phyloP scores from a whole-genome alignment of 163 green algal species.

The Prototheca wickerhamii region DNA sequence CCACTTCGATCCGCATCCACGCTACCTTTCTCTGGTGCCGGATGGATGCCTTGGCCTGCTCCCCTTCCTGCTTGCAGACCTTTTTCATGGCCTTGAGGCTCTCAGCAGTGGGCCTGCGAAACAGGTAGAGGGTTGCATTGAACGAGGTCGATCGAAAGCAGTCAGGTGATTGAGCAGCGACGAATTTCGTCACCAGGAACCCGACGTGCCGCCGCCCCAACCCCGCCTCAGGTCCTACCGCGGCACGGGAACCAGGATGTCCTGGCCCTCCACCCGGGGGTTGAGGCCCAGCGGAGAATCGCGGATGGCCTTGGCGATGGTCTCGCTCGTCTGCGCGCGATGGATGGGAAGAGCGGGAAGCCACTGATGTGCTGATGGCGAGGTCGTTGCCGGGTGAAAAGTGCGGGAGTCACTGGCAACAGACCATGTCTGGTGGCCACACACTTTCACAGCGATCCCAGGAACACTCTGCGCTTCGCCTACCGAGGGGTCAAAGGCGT shows the following conservation, averaged over 20 bases:
- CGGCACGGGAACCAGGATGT: slow-evolving; percentile 41
- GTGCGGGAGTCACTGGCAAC: neutral
- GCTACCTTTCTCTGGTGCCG: slow-evolving; percentile 31
- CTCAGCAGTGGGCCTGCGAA: slow-evolving; percentile 27
- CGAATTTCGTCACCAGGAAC: neutral
- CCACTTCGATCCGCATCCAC: too few species aligned
- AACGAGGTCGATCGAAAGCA: neutral
- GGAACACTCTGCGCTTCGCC: neutral
- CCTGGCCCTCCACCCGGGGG: slow-evolving; percentile 34
- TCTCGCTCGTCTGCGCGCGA: slow-evolving; percentile 12
- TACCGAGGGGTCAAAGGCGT: slow-evolving; percentile 31
- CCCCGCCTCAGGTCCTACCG: too few species aligned
- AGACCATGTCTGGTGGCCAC: neutral
- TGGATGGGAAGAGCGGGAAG: neutral
- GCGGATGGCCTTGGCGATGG: slow-evolving; percentile 27
- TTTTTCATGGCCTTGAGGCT: slow-evolving; percentile 34
- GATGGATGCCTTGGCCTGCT: slow-evolving; percentile 36
- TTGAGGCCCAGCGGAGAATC: slow-evolving; percentile 39
- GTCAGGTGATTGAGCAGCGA: neutral
- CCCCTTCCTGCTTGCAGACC: slow-evolving; percentile 28
- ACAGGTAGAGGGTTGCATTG: neutral
- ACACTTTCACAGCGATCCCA: neutral
- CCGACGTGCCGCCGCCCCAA: too few species aligned
- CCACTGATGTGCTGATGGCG: neutral
- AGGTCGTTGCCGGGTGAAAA: neutral